Evolutionary conservation across 2,329 filamentous ascomycete species (phyloP), one percentile per base, ranked within the genome.

Genomic region (Rhytidhysteron rufulum): DNA sequence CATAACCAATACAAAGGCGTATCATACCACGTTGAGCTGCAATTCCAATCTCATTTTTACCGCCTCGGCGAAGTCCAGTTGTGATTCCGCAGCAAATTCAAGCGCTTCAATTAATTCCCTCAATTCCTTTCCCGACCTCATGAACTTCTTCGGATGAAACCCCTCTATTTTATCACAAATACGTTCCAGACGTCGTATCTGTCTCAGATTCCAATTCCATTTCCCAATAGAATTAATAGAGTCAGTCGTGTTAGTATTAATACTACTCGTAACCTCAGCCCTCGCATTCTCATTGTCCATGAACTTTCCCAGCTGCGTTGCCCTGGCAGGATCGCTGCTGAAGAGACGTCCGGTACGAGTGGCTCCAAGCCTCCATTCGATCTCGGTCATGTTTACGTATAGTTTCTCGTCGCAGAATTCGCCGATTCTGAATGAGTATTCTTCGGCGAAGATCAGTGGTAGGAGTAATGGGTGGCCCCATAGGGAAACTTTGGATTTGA

Each of bases 181-280:
- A 32, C 19, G 21, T 40, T 40, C 38, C 38, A 40, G n/a, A n/a
- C n/a, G n/a, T n/a, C n/a, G n/a, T n/a, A n/a, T n/a, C n/a, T n/a
- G n/a, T n/a, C n/a, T n/a, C n/a, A n/a, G n/a, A n/a, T n/a, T n/a
- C n/a, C n/a, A n/a, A n/a, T n/a, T n/a, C n/a, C n/a, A n/a, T n/a
- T 6, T 16, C 31, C 4, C 31, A 31, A n/a, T 30, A 40, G 27
- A 10, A 31, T 40, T 18, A 34, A 40, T 4, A 40, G 15, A 15
- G 34, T 29, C 9, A 19, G 38, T 40, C 17, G 21, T 40, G 15
- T 40, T 30, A 10, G 30, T 34, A 35, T 40, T 34, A 31, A 40
- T 40, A 6, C 4, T 17, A 4, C 25, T 24, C 5, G 38, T 40
- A n/a, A 40, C 31, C 19, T 40, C 38, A 16, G 32, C 31, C 31